Base-by-base conservation (phyloP, 1,139 yeast species). In the Yamadazyma buinensis region DNA sequence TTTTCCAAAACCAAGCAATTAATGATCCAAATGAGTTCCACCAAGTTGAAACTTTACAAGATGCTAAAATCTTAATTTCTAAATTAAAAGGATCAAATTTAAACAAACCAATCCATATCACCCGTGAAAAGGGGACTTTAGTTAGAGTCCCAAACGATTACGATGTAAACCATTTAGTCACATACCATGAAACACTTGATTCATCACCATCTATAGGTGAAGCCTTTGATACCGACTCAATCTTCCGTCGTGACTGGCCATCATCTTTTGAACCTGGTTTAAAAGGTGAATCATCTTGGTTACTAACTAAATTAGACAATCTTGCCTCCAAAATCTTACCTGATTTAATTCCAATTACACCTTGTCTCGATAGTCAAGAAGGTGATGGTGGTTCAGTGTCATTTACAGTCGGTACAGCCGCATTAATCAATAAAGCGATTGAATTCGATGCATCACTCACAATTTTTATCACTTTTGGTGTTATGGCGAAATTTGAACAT, bases 321-420 rank as follows among this genome's bases (percentile, higher is more conserved):
- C 9, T 30, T 1, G 15, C 21, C 15, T 28, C 30, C 5, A 34
- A 41, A 20, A 15, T 29, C 12, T 15, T 38, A 1, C 35, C 36
- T 2, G 44, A 35, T 9, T 23, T 33, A 10, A n/a, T 44, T 7
- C 47, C 49, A 10, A 35, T 44, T 1, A 40, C 39, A 8, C 43
- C 47, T 2, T 46, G 50, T 36, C 23, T 46, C 5, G 48, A 43
- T 30, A 35, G 42, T 3, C 33, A 40, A 1, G 26, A 32, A 13
- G 48, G 47, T 8, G 47, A 39, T 31, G 49, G 49, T 2, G 50
- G 49, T 1, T 34, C 46, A 1, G 28, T 46, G 6, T 17, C 39
- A 17, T 36, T 40, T 17, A 35, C 37, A 12, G 35, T 43, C 21
- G 43, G 44, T 2, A 27, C 35, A 8, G 28, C 42, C 1, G 24